phyloP scores from a whole-genome alignment of 139 green algal genomes.

The Coccomyxa sp. region DNA sequence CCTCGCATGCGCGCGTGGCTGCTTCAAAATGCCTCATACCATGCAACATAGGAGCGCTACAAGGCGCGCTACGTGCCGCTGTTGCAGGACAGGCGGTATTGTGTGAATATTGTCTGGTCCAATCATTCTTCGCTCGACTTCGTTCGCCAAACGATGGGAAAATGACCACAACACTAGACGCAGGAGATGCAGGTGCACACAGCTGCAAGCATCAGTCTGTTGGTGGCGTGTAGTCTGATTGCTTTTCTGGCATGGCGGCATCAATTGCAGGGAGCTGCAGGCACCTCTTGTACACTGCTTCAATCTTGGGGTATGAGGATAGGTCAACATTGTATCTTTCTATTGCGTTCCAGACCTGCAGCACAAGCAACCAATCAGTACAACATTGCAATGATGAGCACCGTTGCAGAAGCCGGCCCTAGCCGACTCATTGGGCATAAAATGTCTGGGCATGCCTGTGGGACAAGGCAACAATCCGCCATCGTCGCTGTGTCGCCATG shows the following conservation, averaged over 20 bases:
- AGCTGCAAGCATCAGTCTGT: too few species aligned
- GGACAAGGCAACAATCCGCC: slow-evolving; percentile 3
- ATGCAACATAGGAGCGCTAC: too few species aligned
- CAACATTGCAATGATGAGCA: not conserved
- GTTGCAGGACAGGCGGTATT: too few species aligned
- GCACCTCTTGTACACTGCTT: not conserved
- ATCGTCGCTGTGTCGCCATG: slow-evolving; percentile 3
- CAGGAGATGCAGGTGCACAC: too few species aligned
- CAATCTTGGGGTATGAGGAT: not conserved
- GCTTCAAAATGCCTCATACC: too few species aligned
- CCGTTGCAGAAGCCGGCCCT: not conserved
- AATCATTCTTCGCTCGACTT: too few species aligned
- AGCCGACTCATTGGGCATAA: not conserved
- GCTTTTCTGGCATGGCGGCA: not conserved
- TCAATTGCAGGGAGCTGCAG: not conserved
- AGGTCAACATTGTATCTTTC: not conserved
- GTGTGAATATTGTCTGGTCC: too few species aligned
- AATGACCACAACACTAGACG: too few species aligned
- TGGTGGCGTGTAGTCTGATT: not conserved
- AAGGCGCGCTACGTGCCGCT: too few species aligned
- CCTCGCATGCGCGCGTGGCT: too few species aligned
- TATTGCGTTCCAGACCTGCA: slow-evolving; percentile 2
- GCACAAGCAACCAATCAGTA: not conserved
- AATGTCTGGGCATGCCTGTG: not conserved
- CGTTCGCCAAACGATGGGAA: too few species aligned